Conservation (phyloP, 1,284 basidiomycete species). For the Cystobasidium slooffiae region DNA sequence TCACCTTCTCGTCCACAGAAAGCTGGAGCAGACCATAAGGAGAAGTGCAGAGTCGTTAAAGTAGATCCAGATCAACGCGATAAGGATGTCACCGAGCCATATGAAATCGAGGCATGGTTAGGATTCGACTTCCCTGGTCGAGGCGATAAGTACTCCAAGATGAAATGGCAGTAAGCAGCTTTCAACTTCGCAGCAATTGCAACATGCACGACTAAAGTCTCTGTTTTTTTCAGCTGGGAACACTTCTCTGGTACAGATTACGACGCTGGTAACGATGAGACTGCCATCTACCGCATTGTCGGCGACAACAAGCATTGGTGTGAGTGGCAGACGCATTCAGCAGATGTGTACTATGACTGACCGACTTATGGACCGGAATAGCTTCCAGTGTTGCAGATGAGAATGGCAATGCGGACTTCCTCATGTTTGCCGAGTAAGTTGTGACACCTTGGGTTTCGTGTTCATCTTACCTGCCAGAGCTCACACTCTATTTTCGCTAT, state of each 20-base stretch:
- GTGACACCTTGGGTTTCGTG: background rate
- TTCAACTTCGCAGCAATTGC: no score
- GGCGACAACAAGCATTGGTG: constrained; percentile 64
- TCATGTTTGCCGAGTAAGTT: constrained; percentile 39
- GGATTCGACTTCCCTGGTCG: constrained; percentile 80
- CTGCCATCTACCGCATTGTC: constrained; percentile 58
- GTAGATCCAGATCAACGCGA: constrained; percentile 66
- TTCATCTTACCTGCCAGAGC: background rate
- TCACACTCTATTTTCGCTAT: constrained; percentile 37
- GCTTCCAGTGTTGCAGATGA: constrained; percentile 35
- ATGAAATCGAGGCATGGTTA: constrained; percentile 82
- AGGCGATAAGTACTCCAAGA: constrained; percentile 65
- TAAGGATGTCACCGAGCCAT: constrained; percentile 65
- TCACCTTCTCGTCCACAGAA: constrained; percentile 60
- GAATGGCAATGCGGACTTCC: constrained; percentile 43
- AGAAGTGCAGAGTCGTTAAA: constrained; percentile 74
- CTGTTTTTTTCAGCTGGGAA: no score
- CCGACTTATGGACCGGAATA: background rate
- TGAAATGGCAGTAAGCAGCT: constrained; percentile 62
- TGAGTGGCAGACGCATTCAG: background rate
- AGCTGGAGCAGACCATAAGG: constrained; percentile 76
- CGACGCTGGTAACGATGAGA: constrained; percentile 70
- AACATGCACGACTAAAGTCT: no score
- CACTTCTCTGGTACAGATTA: constrained; percentile 73
- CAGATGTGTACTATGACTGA: background rate